Evolutionary conservation across 73 alveolate genomes (phyloP).

Genomic region (Blepharisma japonicum): DNA sequence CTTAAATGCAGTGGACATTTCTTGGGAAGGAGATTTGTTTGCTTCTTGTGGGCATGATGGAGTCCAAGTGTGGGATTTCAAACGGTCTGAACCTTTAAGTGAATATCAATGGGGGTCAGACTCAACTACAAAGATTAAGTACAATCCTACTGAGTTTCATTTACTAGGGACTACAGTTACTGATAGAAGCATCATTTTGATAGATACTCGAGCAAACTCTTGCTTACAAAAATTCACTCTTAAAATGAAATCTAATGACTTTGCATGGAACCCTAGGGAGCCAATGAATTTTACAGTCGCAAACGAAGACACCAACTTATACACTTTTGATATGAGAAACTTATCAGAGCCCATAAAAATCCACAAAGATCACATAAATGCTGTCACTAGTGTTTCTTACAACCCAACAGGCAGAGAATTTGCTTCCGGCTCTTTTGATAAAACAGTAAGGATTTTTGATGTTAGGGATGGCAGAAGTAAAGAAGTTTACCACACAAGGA

Average conservation of each 20-base stretch:
- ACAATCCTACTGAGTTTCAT: slow-evolving; percentile 89
- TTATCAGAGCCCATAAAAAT: slow-evolving; percentile 85
- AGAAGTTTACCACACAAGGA: slow-evolving; percentile 95
- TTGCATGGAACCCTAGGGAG: slow-evolving; percentile 98
- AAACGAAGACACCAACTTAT: slow-evolving; percentile 94
- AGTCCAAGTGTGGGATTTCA: slow-evolving; percentile 94
- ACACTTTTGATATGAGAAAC: slow-evolving; percentile 97
- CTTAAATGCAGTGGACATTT: slow-evolving; percentile 14
- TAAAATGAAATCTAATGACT: slow-evolving; percentile 83
- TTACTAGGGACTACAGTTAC: slow-evolving; percentile 70
- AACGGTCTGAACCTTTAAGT: slow-evolving; percentile 89
- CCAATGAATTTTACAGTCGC: slow-evolving; percentile 96
- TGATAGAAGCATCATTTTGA: slow-evolving; percentile 89
- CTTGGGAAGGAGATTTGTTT: slow-evolving; percentile 17
- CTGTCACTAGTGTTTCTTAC: slow-evolving; percentile 56
- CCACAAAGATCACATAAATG: slow-evolving; percentile 96
- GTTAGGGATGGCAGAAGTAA: slow-evolving; percentile 78
- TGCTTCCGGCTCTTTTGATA: slow-evolving; percentile 96
- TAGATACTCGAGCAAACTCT: slow-evolving; percentile 89
- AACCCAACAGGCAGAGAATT: slow-evolving; percentile 97
- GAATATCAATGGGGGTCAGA: slow-evolving; percentile 93
- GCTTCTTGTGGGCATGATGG: slow-evolving; percentile 68
- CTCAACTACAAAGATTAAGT: slow-evolving; percentile 81
- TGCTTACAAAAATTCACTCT: slow-evolving; percentile 83
- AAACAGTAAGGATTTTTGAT: slow-evolving; percentile 91